Conservation (phyloP, 345 rosid species). For the Citrus sp. region DNA sequence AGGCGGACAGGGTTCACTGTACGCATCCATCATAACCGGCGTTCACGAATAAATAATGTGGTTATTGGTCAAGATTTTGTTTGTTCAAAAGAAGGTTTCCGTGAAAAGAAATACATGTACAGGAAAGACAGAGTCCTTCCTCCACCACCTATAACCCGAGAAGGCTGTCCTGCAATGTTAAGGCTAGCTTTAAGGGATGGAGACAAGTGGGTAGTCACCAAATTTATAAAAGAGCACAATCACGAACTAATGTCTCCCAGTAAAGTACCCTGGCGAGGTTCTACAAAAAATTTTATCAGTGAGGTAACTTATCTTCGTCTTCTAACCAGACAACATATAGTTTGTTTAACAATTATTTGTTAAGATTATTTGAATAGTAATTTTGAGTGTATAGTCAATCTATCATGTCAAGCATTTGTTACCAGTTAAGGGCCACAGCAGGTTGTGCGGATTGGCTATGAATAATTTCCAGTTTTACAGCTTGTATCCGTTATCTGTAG, state of each 20-base stretch:
- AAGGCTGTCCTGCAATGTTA: slow-evolving; percentile 49
- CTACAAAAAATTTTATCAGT: slow-evolving; percentile 28
- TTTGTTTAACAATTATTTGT: not conserved
- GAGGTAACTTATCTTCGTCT: slow-evolving; percentile 28
- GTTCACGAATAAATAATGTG: slow-evolving; percentile 44
- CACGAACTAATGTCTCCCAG: slow-evolving; percentile 39
- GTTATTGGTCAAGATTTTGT: slow-evolving; percentile 60
- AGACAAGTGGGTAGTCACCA: slow-evolving; percentile 43
- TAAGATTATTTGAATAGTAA: not conserved
- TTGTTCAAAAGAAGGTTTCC: slow-evolving; percentile 54
- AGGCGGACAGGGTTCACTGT: slow-evolving; percentile 43
- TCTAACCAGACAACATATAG: not conserved
- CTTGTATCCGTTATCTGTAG: not conserved
- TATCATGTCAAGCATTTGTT: not conserved
- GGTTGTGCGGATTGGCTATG: not conserved
- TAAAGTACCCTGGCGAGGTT: slow-evolving; percentile 48
- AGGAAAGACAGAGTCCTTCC: slow-evolving; percentile 57
- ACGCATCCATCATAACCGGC: slow-evolving; percentile 49
- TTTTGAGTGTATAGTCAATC: not conserved
- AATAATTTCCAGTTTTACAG: not conserved
- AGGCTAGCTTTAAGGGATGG: slow-evolving; percentile 44
- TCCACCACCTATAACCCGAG: slow-evolving; percentile 49
- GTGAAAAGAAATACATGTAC: slow-evolving; percentile 48
- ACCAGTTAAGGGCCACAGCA: not conserved
- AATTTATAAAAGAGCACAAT: slow-evolving; percentile 41